Percentiles rank a stretch among this genome's conserved stretches.
These are phyloP conservation scores for Zygotorulaspora mrakii DNA, from an alignment of 1,139 yeast genomes.

Conservation along the genomic window DNA sequence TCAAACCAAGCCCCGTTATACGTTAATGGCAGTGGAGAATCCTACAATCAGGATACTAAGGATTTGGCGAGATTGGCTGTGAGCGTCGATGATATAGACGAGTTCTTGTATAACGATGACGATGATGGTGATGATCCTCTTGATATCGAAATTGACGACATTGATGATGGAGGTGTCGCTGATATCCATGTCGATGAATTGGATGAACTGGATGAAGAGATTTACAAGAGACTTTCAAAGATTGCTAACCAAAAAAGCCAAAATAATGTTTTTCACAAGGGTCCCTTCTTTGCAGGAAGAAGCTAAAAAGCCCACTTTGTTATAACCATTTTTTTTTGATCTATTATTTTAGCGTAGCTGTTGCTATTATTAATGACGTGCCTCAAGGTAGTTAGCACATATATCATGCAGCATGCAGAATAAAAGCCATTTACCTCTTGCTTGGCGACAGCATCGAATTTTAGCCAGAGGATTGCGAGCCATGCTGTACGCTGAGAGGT, in stretches of 20 bases:
- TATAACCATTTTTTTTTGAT: too few relatives aligned
- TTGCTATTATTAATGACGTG: too few relatives aligned
- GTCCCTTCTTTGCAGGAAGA: too few relatives aligned
- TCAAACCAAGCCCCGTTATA: not conserved
- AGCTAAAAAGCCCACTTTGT: too few relatives aligned
- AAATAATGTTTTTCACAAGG: too few relatives aligned
- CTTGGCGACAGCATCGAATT: too few relatives aligned
- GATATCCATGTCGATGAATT: conserved; percentile 32
- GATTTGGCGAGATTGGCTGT: conserved; percentile 8
- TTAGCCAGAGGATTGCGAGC: too few relatives aligned
- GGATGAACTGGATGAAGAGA: conserved; percentile 34
- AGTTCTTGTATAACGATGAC: conserved; percentile 11
- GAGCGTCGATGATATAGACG: conserved; percentile 10
- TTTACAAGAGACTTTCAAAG: conserved; percentile 28
- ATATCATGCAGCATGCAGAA: too few relatives aligned
- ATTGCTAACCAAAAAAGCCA: conserved; percentile 6
- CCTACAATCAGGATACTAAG: conserved; percentile 6
- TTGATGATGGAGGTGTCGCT: conserved; percentile 30
- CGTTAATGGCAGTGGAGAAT: not conserved
- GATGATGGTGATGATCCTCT: conserved; percentile 13
- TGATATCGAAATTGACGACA: conserved; percentile 19
- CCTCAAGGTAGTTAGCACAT: too few relatives aligned
- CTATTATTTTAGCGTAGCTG: too few relatives aligned
- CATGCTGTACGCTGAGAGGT: too few relatives aligned
- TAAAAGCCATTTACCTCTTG: too few relatives aligned